Evolutionary conservation across 768 basidiomycete genomes (phyloP), one percentile per base, ranked within the genome.

Genomic region (Tylopilus felleus): DNA sequence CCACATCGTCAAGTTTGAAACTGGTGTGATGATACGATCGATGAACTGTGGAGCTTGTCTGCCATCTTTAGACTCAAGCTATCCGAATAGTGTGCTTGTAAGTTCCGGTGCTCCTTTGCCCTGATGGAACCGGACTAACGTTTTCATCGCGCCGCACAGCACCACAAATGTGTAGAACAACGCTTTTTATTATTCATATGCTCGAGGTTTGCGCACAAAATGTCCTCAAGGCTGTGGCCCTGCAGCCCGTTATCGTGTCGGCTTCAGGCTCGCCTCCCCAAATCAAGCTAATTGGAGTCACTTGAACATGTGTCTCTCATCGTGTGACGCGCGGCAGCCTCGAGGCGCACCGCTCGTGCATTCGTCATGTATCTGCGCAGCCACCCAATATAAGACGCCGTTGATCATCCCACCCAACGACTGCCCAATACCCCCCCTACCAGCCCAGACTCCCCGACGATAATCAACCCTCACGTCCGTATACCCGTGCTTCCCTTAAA

Each of bases 351-450:
- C 59, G 60, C 68, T 53, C 65, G 60, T 64, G 65, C 39, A 47
- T 45, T 57, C 60, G 58, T 60, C 63, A 57, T 67, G 59, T 47
- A 56, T 60, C 48, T 55, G 54, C 52, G 52, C 55, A 31, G 56
- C 56, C 53, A 60, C 42, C 38, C 53, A 43, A 59, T 71, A 71
- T 70, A 70, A 68, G 45, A 66, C 68, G 61, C 59, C 68, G 65
- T 59, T 61, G 67, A 66, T 65, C 53, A 63, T 31, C 51, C 36
- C 41, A 39, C 47, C 47, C 45, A n/a, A 54, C 56, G 50, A 46
- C 53, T 56, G 25, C 58, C 58, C 58, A 64, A 50, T 53, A 65
- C 65, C 57, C 59, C 65, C 57, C 59, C 59, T 51, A 36, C 57
- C 43, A 59, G 48, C 48, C 53, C 52, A 56, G 44, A 41, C 56